Base-by-base conservation (phyloP, 2,329 filamentous ascomycete species). In the Cladorrhinum sp. region DNA sequence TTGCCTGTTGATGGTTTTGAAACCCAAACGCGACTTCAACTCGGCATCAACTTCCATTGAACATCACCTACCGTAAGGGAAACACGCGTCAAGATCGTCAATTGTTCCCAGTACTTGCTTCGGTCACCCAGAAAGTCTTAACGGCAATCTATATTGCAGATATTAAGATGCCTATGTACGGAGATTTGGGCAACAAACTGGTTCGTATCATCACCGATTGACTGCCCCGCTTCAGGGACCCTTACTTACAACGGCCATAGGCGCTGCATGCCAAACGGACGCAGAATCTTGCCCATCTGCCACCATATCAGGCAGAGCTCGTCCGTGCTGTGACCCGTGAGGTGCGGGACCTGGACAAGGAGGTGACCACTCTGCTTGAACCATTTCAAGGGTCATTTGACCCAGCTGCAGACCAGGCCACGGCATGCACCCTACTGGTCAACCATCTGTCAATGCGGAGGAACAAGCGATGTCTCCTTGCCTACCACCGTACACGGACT, bases 211-310 rank as follows among this genome's bases (percentile, higher is more conserved):
- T 55, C 42, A 51, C 16, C 50, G 33, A 9, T 36, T 16, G 57
- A 42, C 7, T 18, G 12, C 33, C 24, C 5, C 7, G 36, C 20
- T 14, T 46, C 20, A 33, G 36, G 1, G 16, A 28, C 42, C 42
- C 52, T 49, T 46, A 58, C 69, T 65, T 56, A 67, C 67, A 62
- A 56, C 53, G 51, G 26, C 52, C 52, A 21, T 67, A 96, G 91
- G 93, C 96, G 69, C 90, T 94, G 80, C 91, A 98, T 80, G 95
- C 95, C 74, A 98, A 98, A 82, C 87, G 95, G 73, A 96, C 91
- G 18, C 92, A 95, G 75, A 89, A 91, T 66, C 85, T 99, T 59
- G 79, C 87, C 30, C 87, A 96, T 73, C 84, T 99, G 2, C 95
- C 95, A 0, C 88, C 92, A 2, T 98, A 98, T 74, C 92, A 96